Conservation (phyloP, 2,329 filamentous ascomycete genomes). For the Raffaelea ambrosiae region DNA sequence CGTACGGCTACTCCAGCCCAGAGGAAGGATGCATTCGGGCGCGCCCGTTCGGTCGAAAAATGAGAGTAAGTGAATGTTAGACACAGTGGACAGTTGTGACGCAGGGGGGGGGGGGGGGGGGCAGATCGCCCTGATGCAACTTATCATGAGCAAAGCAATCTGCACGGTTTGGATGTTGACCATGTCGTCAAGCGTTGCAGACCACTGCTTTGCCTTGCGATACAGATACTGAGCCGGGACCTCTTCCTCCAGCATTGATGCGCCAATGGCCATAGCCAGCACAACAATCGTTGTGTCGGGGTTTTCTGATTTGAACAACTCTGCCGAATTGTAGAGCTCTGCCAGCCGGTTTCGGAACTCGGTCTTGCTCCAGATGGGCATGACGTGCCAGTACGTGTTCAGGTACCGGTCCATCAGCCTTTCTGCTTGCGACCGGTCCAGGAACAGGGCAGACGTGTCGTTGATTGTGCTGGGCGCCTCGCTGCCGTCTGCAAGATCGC, state of each 20-base stretch:
- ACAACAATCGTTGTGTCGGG: slow-evolving; percentile 10
- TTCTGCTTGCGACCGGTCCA: slow-evolving; percentile 8
- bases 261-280: slow-evolving; percentile 9
- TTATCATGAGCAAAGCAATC: slow-evolving; percentile 12
- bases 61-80: slow-evolving; percentile 4
- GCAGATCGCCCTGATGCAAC: too few species aligned
- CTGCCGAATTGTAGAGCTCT: slow-evolving; percentile 5
- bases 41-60: slow-evolving; percentile 9
- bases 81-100: not conserved
- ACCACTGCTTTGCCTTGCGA: slow-evolving; percentile 9
- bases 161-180: slow-evolving; percentile 13
- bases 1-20: slow-evolving; percentile 9
- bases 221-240: slow-evolving; percentile 9
- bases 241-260: slow-evolving; percentile 11
- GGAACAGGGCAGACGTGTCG: slow-evolving; percentile 8
- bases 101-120: not conserved
- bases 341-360: slow-evolving; percentile 8
- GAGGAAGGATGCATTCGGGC: slow-evolving; percentile 11
- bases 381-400: slow-evolving; percentile 9
- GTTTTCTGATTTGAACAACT: not conserved
- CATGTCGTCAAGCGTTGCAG: slow-evolving; percentile 11
- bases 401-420: slow-evolving; percentile 10
- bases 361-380: slow-evolving; percentile 11
- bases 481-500: slow-evolving; percentile 9
- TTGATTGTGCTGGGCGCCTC: not conserved